Evolutionary conservation across 2,329 filamentous ascomycete genomes (phyloP).

Genomic region (Phialemonium atrogriseum): DNA sequence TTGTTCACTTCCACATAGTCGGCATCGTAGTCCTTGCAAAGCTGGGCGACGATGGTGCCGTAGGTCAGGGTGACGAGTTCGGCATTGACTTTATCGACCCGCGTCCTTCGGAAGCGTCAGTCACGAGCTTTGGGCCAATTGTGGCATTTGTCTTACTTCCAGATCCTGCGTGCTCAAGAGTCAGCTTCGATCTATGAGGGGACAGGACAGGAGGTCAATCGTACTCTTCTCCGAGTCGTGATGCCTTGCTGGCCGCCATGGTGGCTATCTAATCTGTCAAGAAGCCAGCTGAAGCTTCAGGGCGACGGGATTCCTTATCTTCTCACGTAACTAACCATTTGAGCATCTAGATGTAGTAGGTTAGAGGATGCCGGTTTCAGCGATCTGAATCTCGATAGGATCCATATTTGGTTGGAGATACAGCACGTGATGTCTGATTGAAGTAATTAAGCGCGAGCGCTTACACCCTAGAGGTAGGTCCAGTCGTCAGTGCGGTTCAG

Average conservation of each 20-base stretch:
- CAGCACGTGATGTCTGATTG: too few relatives aligned
- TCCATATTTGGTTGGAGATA: too few relatives aligned
- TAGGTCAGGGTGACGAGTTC: conserved; percentile 97
- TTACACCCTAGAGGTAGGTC: neutral
- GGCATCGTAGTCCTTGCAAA: conserved; percentile 92
- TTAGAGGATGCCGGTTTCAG: too few relatives aligned
- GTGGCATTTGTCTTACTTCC: conserved; percentile 63
- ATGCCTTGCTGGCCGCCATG: conserved; percentile 54
- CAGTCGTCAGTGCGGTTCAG: neutral
- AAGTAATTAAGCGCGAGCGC: too few relatives aligned
- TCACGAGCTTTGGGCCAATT: neutral
- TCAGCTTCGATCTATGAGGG: conserved; percentile 20
- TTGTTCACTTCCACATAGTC: conserved; percentile 96
- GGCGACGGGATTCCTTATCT: too few relatives aligned
- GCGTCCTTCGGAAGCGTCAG: conserved; percentile 53
- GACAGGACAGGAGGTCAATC: conserved; percentile 14
- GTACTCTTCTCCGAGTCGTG: conserved; percentile 55
- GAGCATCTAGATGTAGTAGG: too few relatives aligned
- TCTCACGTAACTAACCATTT: too few relatives aligned
- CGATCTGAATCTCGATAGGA: too few relatives aligned
- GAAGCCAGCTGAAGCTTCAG: too few relatives aligned
- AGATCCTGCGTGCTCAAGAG: conserved; percentile 51
- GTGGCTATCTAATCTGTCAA: too few relatives aligned
- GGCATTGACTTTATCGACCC: conserved; percentile 95
- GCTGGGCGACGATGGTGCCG: conserved; percentile 90